phyloP scores from a whole-genome alignment of 2,329 filamentous ascomycete genomes.

The Epichloe uncinata region DNA sequence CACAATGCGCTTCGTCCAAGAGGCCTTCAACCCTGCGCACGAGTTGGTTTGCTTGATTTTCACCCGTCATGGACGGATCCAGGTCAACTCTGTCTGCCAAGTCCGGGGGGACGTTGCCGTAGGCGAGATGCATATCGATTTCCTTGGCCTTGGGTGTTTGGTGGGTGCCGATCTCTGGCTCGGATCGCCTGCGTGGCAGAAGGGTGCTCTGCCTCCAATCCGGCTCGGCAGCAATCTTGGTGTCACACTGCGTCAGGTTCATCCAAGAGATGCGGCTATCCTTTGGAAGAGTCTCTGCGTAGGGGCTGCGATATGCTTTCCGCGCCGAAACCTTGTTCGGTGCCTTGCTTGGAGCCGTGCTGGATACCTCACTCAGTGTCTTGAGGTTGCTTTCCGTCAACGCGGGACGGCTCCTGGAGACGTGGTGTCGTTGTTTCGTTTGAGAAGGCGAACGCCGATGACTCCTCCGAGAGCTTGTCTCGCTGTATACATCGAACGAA shows the following conservation, averaged over 20 bases:
- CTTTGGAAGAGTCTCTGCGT: slow-evolving; percentile 24
- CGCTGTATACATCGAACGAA: slow-evolving; percentile 18
- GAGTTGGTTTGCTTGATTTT: slow-evolving; percentile 36
- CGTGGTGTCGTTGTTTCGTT: slow-evolving; percentile 18
- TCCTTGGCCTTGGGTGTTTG: slow-evolving; percentile 26
- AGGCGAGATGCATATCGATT: slow-evolving; percentile 86
- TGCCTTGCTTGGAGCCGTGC: slow-evolving; percentile 30
- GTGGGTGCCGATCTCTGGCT: slow-evolving; percentile 21
- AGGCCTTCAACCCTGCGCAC: slow-evolving; percentile 63
- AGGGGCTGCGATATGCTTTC: slow-evolving; percentile 24
- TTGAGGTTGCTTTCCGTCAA: slow-evolving; percentile 41
- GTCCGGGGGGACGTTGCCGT: slow-evolving; percentile 68
- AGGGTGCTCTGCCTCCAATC: slow-evolving; percentile 10
- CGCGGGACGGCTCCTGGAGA: slow-evolving; percentile 22
- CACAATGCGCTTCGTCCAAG: slow-evolving; percentile 75
- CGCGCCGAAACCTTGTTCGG: slow-evolving; percentile 11
- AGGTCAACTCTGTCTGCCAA: slow-evolving; percentile 37
- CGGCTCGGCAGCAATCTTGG: slow-evolving; percentile 13
- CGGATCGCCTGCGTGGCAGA: slow-evolving; percentile 25
- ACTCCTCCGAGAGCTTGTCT: slow-evolving; percentile 30
- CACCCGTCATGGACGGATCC: slow-evolving; percentile 36
- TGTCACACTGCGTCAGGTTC: slow-evolving; percentile 14
- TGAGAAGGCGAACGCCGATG: slow-evolving; percentile 23
- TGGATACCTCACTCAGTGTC: slow-evolving; percentile 38
- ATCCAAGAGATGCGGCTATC: slow-evolving; percentile 28